Conservation (phyloP, 1,284 basidiomycete species). For the Trichosporon sp. region DNA sequence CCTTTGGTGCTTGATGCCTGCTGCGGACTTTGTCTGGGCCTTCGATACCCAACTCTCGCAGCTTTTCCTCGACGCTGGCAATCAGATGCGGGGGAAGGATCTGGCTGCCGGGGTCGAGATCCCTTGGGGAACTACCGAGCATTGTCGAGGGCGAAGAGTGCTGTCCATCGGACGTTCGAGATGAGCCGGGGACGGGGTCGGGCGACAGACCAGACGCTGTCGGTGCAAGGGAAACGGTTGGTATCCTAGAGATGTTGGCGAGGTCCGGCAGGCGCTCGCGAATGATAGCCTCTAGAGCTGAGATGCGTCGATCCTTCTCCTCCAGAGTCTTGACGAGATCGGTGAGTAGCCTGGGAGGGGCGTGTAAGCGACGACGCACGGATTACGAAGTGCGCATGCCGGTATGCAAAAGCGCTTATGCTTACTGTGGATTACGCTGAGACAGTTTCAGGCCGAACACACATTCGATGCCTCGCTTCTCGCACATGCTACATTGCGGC, state of each 20-base stretch:
- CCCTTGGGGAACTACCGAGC: not conserved
- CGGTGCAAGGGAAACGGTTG: not conserved
- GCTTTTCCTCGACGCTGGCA: not conserved
- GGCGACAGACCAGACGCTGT: not conserved
- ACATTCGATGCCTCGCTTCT: slow-evolving; percentile 10
- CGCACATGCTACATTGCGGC: slow-evolving; percentile 13
- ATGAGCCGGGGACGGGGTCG: not conserved
- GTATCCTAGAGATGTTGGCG: not conserved
- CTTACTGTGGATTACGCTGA: not conserved
- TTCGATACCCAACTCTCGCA: not conserved
- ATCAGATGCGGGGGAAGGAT: not conserved
- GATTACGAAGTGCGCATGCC: no score
- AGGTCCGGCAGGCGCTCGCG: not conserved
- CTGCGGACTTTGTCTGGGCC: not conserved
- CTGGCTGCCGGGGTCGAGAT: not conserved
- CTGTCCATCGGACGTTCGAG: not conserved
- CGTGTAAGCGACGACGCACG: not conserved
- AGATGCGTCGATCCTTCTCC: not conserved
- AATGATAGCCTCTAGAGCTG: not conserved
- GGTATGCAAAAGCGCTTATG: no score
- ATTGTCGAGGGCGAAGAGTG: not conserved
- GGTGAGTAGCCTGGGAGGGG: not conserved
- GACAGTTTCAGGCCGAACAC: slow-evolving; percentile 11
- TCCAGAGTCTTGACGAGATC: not conserved
- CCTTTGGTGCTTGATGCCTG: not conserved